A percentile compares a stretch with the other conserved stretches of the same genome.
These are phyloP conservation scores for Linaria vulgaris DNA, from an alignment of 257 asterid species.

Conservation along the genomic window DNA sequence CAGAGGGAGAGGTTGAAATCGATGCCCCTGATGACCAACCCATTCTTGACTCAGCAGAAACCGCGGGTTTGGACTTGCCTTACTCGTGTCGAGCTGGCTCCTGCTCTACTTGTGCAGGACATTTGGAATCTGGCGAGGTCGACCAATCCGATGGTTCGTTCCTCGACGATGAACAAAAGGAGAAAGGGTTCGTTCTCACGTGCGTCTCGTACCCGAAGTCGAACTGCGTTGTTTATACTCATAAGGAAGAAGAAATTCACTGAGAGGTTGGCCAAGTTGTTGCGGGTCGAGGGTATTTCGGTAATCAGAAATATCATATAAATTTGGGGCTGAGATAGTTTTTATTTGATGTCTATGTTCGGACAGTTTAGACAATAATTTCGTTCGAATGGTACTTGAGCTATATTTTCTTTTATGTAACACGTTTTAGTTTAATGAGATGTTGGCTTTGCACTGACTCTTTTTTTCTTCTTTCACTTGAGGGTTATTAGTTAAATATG, in stretches of 20 bases:
- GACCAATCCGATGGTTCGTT: conserved; percentile 50
- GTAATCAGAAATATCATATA: too few relatives aligned
- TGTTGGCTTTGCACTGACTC: too few relatives aligned
- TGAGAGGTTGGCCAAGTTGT: conserved; percentile 2
- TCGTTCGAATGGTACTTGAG: too few relatives aligned
- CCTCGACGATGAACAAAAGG: conserved; percentile 38
- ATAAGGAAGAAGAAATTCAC: conserved; percentile 42
- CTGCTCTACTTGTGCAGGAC: conserved; percentile 45
- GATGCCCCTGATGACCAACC: conserved; percentile 40
- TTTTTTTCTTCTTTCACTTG: too few relatives aligned
- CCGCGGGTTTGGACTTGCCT: conserved; percentile 39
- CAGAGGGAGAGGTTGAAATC: conserved; percentile 33
- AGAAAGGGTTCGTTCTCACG: conserved; percentile 38
- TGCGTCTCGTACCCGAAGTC: conserved; percentile 43
- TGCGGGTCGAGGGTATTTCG: too few relatives aligned
- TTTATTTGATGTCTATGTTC: too few relatives aligned
- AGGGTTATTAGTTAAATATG: too few relatives aligned
- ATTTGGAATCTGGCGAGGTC: conserved; percentile 30
- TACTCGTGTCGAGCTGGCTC: conserved; percentile 50
- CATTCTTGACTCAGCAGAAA: conserved; percentile 48
- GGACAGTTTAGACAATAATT: too few relatives aligned
- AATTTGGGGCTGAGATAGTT: too few relatives aligned
- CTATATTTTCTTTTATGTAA: too few relatives aligned
- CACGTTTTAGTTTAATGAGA: too few relatives aligned
- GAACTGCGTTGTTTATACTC: conserved; percentile 40